Base-by-base conservation (phyloP, 2,329 filamentous ascomycete genomes). In the Byssoonygena ceratinophila region DNA sequence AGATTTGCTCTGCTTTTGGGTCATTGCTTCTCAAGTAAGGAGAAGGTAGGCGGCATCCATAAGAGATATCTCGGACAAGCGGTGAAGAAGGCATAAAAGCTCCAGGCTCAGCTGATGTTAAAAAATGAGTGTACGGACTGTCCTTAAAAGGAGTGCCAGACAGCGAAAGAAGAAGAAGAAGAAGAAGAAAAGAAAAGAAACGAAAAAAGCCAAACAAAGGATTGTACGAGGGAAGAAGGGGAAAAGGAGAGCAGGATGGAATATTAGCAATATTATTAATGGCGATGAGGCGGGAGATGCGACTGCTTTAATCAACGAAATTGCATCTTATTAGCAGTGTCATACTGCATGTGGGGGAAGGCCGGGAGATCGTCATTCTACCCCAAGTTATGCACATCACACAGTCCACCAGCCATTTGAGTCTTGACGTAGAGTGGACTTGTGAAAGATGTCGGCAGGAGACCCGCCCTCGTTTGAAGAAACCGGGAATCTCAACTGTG, bases 281-380 rank as follows among this genome's bases (percentile, higher is more conserved):
- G 4, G 27, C 2, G 16, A 23, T 27, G 22, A 2, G 16, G 31
- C 4, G 18, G 45, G 31, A 27, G 32, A 8, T 36, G 31, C n/a
- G 25, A 25, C 32, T 14, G 32, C 23, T 44, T 44, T 27, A 44
- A 37, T 37, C n/a, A 34, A 16, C 4, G 18, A 16, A 25, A 41
- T 41, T 14, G 9, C 12, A 14, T n/a, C 20, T 11, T 6, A 12
- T 9, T 2, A 29, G 9, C 5, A 29, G 16, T 40, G n/a, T n/a
- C n/a, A n/a, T n/a, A n/a, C n/a, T n/a, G n/a, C 22, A 18, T 50
- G 37, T 50, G 47, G 47, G 45, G 47, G 49, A 45, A 51, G 9
- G n/a, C 29, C 49, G 49, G 49, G 49, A 51, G 49, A 51, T 51
- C 49, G 41, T 45, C 49, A 39, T 25, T 34, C 16, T 16, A 39